Conservation (phyloP, 148 eudicot genomes). For the Vaccinium darrowii region DNA sequence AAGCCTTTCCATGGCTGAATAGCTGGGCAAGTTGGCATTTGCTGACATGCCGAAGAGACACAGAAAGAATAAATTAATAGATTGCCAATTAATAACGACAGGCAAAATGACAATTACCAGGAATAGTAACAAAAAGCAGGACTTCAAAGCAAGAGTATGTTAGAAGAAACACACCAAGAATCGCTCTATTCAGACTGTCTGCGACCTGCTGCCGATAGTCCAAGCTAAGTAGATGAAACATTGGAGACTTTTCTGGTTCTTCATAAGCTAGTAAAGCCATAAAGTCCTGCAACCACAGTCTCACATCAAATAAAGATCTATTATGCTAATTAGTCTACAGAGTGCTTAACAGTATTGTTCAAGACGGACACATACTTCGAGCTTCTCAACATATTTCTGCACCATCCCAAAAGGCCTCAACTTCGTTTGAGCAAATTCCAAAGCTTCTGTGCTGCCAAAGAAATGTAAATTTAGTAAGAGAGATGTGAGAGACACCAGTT, state of each 20-base stretch:
- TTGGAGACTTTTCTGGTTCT: constrained; percentile 92
- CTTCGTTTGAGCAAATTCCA: constrained; percentile 76
- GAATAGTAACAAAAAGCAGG: background rate
- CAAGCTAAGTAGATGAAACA: constrained; percentile 69
- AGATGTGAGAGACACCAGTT: constrained; percentile 4
- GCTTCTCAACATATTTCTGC: constrained; percentile 62
- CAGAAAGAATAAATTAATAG: constrained; percentile 13
- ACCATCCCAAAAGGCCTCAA: constrained; percentile 69
- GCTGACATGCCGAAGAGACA: constrained; percentile 36
- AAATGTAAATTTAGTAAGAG: constrained; percentile 23
- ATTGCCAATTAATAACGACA: background rate
- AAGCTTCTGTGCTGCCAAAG: constrained; percentile 78
- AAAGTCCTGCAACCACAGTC: constrained; percentile 52
- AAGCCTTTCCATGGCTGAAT: constrained; percentile 77
- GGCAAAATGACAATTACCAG: background rate
- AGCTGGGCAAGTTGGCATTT: constrained; percentile 56
- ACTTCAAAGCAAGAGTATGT: background rate
- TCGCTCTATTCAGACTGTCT: constrained; percentile 75
- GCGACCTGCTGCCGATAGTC: constrained; percentile 71
- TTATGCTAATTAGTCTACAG: background rate
- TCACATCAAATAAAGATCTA: background rate
- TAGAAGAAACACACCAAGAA: constrained; percentile 54
- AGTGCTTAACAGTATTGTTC: background rate
- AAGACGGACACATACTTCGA: constrained; percentile 56
- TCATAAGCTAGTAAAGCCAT: constrained; percentile 87